A percentile compares a stretch with the other conserved stretches of the same genome.
Conservation (phyloP, 2,329 filamentous ascomycete genomes). For the Penicillium expansum region DNA sequence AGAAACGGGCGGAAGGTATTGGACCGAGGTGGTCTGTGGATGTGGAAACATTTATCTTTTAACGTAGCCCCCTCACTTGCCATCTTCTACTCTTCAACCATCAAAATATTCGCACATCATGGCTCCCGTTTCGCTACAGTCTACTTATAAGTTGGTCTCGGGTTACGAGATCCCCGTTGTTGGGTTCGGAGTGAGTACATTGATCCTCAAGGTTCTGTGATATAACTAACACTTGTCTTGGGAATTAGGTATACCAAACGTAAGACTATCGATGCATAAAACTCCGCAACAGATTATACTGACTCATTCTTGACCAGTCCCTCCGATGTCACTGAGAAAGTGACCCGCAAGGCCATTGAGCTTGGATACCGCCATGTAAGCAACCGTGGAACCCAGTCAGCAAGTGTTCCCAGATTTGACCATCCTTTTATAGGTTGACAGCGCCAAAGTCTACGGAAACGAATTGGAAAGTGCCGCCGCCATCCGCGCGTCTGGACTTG, state of each 20-base stretch:
- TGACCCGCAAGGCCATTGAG: conserved; percentile 56
- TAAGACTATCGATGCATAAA: conserved; percentile 17
- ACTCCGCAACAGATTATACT: not conserved
- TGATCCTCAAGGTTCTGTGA: too few relatives aligned
- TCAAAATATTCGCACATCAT: conserved; percentile 17
- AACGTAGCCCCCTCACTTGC: not conserved
- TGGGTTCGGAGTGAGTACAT: conserved; percentile 42
- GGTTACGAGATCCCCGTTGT: conserved; percentile 42
- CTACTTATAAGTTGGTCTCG: conserved; percentile 41
- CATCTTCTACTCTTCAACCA: not conserved
- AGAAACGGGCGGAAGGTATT: conserved; percentile 13
- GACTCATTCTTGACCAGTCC: conserved; percentile 44
- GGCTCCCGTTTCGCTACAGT: conserved; percentile 31
- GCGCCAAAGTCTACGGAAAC: conserved; percentile 57
- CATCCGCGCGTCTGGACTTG: conserved; percentile 51
- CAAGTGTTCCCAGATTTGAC: not conserved
- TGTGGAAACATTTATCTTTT: not conserved
- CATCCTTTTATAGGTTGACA: conserved; percentile 49
- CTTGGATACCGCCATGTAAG: conserved; percentile 57
- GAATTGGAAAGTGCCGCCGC: conserved; percentile 55
- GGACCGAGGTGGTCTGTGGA: conserved; percentile 15
- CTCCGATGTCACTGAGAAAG: conserved; percentile 55
- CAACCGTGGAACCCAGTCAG: not conserved
- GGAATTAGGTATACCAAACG: conserved; percentile 41
- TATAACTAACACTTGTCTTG: too few relatives aligned